phyloP scores from a whole-genome alignment of 768 basidiomycete species.

The Clathrus columnatus region DNA sequence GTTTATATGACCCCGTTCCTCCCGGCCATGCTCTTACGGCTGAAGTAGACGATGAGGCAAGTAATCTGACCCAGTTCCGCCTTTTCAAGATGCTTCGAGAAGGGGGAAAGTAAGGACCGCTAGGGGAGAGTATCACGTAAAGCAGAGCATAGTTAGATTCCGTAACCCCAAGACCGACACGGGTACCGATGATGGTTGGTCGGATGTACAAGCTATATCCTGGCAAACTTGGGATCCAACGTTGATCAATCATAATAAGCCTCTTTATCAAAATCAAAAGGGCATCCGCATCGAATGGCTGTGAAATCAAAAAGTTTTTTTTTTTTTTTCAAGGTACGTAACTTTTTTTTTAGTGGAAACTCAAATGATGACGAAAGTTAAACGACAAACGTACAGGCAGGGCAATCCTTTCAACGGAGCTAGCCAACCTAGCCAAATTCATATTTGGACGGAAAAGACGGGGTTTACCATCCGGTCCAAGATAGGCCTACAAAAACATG shows the following conservation, averaged over 20 bases:
- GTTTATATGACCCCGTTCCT: constrained; percentile 58
- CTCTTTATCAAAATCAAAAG: constrained; percentile 50
- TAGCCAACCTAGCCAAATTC: constrained; percentile 77
- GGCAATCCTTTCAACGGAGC: constrained; percentile 61
- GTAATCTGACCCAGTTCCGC: constrained; percentile 4
- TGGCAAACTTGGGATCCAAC: constrained; percentile 71
- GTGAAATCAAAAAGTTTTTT: not conserved
- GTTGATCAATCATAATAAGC: constrained; percentile 60
- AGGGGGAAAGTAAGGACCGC: constrained; percentile 48
- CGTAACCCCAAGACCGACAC: constrained; percentile 48
- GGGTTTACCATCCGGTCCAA: constrained; percentile 60
- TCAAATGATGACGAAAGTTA: no score
- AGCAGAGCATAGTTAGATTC: constrained; percentile 76
- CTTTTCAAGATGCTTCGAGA: constrained; percentile 46
- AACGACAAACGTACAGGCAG: constrained; percentile 59
- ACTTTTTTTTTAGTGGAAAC: no score
- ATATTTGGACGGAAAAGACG: constrained; percentile 74
- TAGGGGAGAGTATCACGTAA: constrained; percentile 73
- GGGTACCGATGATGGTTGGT: constrained; percentile 56
- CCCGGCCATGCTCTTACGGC: constrained; percentile 81
- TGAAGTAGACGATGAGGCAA: constrained; percentile 36
- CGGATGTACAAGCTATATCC: constrained; percentile 85
- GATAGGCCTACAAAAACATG: constrained; percentile 49
- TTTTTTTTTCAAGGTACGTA: no score
- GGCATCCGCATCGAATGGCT: constrained; percentile 38